phyloP scores from a whole-genome alignment of 1,284 basidiomycete species.

The Melampsora larici-populina region DNA sequence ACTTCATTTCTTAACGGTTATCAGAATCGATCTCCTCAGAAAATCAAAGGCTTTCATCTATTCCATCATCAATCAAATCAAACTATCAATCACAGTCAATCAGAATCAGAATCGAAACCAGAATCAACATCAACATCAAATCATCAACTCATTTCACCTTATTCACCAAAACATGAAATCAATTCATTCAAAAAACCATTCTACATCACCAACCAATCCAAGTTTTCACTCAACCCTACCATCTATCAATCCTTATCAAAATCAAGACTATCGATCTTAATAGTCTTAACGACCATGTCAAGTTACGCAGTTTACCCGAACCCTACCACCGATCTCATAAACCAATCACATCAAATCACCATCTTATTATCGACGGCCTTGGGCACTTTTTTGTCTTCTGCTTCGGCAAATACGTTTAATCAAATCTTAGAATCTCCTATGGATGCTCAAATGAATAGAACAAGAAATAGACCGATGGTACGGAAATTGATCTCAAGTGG shows the following conservation, averaged over 20 bases:
- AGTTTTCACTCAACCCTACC: too few species aligned
- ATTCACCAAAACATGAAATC: slow-evolving; percentile 26
- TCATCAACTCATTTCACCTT: slow-evolving; percentile 27
- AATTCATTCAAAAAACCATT: slow-evolving; percentile 11
- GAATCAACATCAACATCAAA: too few species aligned
- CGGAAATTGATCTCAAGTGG: slow-evolving; percentile 73
- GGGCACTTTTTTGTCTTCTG: slow-evolving; percentile 85
- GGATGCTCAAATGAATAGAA: slow-evolving; percentile 94
- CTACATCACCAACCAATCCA: too few species aligned
- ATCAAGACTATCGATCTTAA: slow-evolving; percentile 74
- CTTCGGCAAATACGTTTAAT: slow-evolving; percentile 91
- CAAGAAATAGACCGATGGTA: slow-evolving; percentile 83
- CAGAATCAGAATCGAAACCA: neutral
- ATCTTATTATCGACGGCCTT: slow-evolving; percentile 75
- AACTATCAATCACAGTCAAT: neutral
- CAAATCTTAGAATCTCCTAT: slow-evolving; percentile 92
- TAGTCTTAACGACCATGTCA: slow-evolving; percentile 85
- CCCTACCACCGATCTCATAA: slow-evolving; percentile 44
- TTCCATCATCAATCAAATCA: neutral
- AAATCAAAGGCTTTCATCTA: neutral
- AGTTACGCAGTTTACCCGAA: slow-evolving; percentile 62
- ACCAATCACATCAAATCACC: neutral
- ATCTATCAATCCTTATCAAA: slow-evolving; percentile 80
- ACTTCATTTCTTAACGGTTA: neutral
- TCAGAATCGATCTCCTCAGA: neutral